Evolutionary conservation across 2,329 filamentous ascomycete genomes (phyloP), one percentile per base, ranked within the genome.

Genomic region (Cytospora chrysosperma): DNA sequence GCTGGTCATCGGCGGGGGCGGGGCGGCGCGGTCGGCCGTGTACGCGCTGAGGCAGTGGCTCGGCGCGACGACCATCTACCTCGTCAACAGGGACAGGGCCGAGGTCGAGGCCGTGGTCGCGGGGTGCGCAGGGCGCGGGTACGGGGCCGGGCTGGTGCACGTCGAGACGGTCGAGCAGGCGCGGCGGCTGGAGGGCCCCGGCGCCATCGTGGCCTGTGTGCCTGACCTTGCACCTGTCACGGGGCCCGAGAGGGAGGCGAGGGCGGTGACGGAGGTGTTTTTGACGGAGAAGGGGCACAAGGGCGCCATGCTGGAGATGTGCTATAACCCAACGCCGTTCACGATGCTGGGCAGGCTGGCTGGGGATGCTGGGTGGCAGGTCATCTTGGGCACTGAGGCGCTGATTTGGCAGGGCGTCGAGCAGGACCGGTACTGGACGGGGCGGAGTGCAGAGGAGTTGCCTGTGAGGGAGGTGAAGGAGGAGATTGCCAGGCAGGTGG

Each of bases 161-260:
- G 84, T 93, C 4, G 76, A 80, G 2, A 85, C 83, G 1, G 79
- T 84, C 0, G 78, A 80, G n/a, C 81, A 92, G 71, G 91, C 89
- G 0, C 71, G 78, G 51, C 65, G 66, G 0, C 76, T 92, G 0
- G 81, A 85, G 56, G 79, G 79, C 0, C 87, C 89, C 0, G 88
- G 85, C 0, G 87, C 89, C 0, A 84, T 92, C 3, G 87, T 93
- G 3, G 85, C 88, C 1, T 92, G 90, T 65, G 86, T 95, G 17
- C 91, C 91, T 0, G 88, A 95, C 74, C 88, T 91, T n/a, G n/a
- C n/a, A n/a, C 68, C 81, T 87, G n/a, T 91, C 91, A 89, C 86
- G 0, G 74, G 79, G 1, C 82, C 82, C 30, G 91, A 95, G 78
- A 77, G 81, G 30, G 77, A 79, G 50, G 85, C 88, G 4, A 78